Conservation (phyloP, 176 grass and related monocot genomes). For the maize (Zea mays) region DNA sequence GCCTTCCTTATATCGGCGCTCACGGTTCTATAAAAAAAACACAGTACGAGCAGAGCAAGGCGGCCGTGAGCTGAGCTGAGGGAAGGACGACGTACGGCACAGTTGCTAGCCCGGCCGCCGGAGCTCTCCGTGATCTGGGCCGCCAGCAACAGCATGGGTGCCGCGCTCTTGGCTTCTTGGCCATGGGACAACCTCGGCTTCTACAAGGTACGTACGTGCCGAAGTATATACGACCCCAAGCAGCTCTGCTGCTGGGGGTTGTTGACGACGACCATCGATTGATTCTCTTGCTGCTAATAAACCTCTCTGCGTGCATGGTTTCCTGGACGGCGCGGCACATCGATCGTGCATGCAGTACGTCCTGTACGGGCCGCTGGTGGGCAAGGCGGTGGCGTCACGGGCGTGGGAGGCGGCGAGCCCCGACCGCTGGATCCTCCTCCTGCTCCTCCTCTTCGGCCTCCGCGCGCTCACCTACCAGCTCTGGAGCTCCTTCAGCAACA, state of each 20-base stretch:
- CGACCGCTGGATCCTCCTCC: slow-evolving; percentile 65
- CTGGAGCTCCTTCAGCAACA: slow-evolving; percentile 74
- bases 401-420: slow-evolving; percentile 59
- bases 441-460: slow-evolving; percentile 61
- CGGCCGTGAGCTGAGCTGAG: neutral
- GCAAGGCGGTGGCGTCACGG: slow-evolving; percentile 52
- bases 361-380: slow-evolving; percentile 66
- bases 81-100: neutral
- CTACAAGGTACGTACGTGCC: slow-evolving; percentile 57
- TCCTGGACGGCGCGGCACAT: no score
- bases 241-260: no score
- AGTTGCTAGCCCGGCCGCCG: neutral
- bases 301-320: no score
- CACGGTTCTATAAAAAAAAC: neutral
- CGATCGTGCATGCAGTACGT: slow-evolving; percentile 43
- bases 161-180: slow-evolving; percentile 62
- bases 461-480: slow-evolving; percentile 47
- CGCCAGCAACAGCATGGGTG: slow-evolving; percentile 39
- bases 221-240: no score
- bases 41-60: neutral
- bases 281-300: neutral
- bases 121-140: neutral
- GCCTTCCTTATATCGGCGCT: neutral
- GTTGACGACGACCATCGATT: neutral
- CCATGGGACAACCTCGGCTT: slow-evolving; percentile 82